Conservation (phyloP, 805 yeast species). For the Hanseniaspora singularis region DNA sequence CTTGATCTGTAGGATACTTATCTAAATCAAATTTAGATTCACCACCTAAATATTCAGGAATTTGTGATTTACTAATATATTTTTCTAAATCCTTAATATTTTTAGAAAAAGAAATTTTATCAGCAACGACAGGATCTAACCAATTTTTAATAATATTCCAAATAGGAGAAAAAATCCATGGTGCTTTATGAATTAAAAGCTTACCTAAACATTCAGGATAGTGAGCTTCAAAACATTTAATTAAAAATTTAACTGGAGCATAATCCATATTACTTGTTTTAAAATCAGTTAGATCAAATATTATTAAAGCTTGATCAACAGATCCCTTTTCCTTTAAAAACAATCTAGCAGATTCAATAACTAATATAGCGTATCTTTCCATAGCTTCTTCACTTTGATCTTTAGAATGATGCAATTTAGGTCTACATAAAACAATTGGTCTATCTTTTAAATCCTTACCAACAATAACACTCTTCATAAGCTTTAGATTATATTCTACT, state of each 20-base stretch:
- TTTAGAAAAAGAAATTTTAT: constrained; percentile 78
- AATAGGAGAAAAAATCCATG: constrained; percentile 90
- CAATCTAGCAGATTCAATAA: constrained; percentile 74
- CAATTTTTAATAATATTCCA: constrained; percentile 89
- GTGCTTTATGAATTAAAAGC: constrained; percentile 81
- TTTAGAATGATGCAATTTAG: constrained; percentile 57
- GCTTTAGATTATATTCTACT: constrained; percentile 32
- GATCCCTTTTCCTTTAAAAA: constrained; percentile 48
- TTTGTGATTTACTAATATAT: constrained; percentile 44
- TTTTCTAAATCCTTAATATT: constrained; percentile 52
- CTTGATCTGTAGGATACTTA: constrained; percentile 45
- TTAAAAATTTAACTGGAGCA: constrained; percentile 77
- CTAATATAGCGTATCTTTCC: constrained; percentile 58
- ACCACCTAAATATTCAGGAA: constrained; percentile 73
- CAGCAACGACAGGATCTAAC: constrained; percentile 93
- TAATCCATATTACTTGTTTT: constrained; percentile 89
- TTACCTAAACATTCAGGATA: constrained; percentile 89
- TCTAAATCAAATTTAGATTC: constrained; percentile 43
- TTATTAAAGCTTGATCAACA: constrained; percentile 65
- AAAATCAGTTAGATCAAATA: constrained; percentile 80
- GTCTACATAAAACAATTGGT: constrained; percentile 74
- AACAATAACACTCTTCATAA: constrained; percentile 59
- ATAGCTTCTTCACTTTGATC: constrained; percentile 62
- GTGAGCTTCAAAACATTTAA: constrained; percentile 84
- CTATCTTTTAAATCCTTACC: constrained; percentile 65